A percentile compares a stretch with the other conserved stretches of the same genome.
Evolutionary conservation across 1,284 basidiomycete genomes (phyloP).

Genomic region (Polyporus tsugae): DNA sequence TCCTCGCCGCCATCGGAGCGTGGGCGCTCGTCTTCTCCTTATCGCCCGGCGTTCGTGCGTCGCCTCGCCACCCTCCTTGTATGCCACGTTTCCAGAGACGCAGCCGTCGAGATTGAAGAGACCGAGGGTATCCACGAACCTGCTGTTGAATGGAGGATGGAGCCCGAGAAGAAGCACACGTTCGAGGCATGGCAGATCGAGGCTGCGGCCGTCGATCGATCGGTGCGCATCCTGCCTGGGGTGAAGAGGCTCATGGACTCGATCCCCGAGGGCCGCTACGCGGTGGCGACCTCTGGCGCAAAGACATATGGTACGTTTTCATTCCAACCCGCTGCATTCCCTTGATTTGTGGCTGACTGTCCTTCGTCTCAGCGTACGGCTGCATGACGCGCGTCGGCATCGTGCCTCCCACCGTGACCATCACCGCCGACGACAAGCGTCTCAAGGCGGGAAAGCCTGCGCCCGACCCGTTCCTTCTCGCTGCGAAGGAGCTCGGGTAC

Average conservation of each 20-base stretch:
- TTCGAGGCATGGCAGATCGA: constrained; percentile 66
- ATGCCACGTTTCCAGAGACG: not conserved
- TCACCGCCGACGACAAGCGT: constrained; percentile 81
- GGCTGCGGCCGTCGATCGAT: constrained; percentile 53
- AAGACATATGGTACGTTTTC: constrained; percentile 68
- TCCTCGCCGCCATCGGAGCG: not conserved
- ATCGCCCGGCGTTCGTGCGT: constrained; percentile 59
- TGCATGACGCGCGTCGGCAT: constrained; percentile 82
- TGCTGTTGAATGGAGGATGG: constrained; percentile 39
- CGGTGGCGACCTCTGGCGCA: constrained; percentile 81
- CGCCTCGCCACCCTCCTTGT: constrained; percentile 17
- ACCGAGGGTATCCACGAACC: constrained; percentile 47
- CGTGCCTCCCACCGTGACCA: constrained; percentile 73
- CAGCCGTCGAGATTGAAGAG: constrained; percentile 45
- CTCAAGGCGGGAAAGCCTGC: constrained; percentile 73
- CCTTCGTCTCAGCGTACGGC: constrained; percentile 57
- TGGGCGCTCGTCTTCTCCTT: constrained; percentile 19
- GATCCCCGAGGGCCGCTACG: constrained; percentile 72
- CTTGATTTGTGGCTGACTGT: too few species aligned
- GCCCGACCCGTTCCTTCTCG: constrained; percentile 80
- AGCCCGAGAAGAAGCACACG: constrained; percentile 44
- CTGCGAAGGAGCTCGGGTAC: constrained; percentile 75
- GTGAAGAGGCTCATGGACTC: constrained; percentile 65
- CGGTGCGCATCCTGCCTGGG: too few species aligned
- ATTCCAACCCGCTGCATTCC: too few species aligned